Evolutionary conservation across 140 eudicot species (phyloP), one percentile per base, ranked within the genome.

Genomic region (Ambrosia hybrid): DNA sequence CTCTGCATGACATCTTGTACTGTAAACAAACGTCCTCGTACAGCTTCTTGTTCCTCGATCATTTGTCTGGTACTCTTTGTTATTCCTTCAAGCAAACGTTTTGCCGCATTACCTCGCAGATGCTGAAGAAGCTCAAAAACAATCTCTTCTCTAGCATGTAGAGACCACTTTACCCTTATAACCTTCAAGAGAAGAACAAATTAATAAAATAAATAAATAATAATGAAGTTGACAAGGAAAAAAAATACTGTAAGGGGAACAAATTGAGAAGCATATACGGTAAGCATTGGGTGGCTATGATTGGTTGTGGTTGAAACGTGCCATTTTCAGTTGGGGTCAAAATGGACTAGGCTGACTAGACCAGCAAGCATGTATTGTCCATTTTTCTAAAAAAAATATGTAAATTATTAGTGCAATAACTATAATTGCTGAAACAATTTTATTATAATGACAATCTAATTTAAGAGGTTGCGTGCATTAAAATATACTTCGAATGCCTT

Each of bases 1-100:
- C 96, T 93, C 73, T 93, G 97, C 97, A 93, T 93, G 76, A 90
- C 98, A 83, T 93, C 98, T 84, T 93, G 98, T 55, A 93, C 90
- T 67, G 98, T 90, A 79, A 93, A 93, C 61, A 93, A 78, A 74
- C 98, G 97, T 49, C 88, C 98, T 48, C 98, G 93, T 64, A 86
- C 97, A 6, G 97, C 98, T 86, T 93, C 98, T 86, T 93, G 98
- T 69, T 93, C 98, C 51, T 82, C 97, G 57, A 93, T 86, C 98
- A 93, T 93, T 76, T 88, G 94, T 61, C 98, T 73, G 0, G 96
- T 87, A 76, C 96, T 90, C 84, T 84, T 93, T 63, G 85, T 85
- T 56, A 90, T 63, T 67, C 96, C 91, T 51, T 93, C 97, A 26
- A 93, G 84, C 15, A 90, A 74, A 56, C 2, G 48, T 60, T 78